Evolutionary conservation across 768 basidiomycete genomes (phyloP), one percentile per base, ranked within the genome.

Genomic region (Lactarius trivialis): DNA sequence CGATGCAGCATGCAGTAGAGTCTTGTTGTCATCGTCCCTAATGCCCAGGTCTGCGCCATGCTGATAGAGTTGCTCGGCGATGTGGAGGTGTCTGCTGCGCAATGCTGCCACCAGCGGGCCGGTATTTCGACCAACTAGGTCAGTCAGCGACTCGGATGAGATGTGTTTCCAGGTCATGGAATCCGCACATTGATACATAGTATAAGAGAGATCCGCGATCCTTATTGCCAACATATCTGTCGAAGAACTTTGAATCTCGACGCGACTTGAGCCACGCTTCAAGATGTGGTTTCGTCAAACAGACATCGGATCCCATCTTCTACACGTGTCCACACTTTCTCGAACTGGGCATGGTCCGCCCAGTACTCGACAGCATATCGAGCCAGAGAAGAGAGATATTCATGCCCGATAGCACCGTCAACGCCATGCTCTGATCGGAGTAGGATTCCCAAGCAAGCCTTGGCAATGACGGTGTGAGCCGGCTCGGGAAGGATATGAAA

Each of bases 391-490:
- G 43, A 45, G 4, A 0, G 0, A 5, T 1, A 7, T 39, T 2
- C 7, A 19, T 0, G n/a, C 8, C n/a, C n/a, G n/a, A n/a, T n/a
- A n/a, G n/a, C 11, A 11, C 7, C 4, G 4, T 1, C 21, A 0
- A 4, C n/a, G 9, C 19, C 9, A 12, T 4, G 11, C 4, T 12
- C 15, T 4, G 37, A 17, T 39, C 6, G 43, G 21, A 45, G 43
- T 6, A 45, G 43, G 21, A 14, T 4, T 21, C 43, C 43, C 21
- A 45, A 24, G 4, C 11, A 45, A 2, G 21, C 43, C 43, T 21
- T 21, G n/a, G 2, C 21, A 45, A 24, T 24, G 43, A 45, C 21
- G 11, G 21, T 21, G 21, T 45, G 43, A 0, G 43, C 43, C 4
- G 43, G 43, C 21, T 24, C 43, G 3, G 4, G 43, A 21, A 11